A percentile compares a stretch with the other conserved stretches of the same genome.
These are phyloP conservation scores for Fusarium sp. DNA, from an alignment of 2,329 filamentous ascomycete species.

Conservation along the genomic window DNA sequence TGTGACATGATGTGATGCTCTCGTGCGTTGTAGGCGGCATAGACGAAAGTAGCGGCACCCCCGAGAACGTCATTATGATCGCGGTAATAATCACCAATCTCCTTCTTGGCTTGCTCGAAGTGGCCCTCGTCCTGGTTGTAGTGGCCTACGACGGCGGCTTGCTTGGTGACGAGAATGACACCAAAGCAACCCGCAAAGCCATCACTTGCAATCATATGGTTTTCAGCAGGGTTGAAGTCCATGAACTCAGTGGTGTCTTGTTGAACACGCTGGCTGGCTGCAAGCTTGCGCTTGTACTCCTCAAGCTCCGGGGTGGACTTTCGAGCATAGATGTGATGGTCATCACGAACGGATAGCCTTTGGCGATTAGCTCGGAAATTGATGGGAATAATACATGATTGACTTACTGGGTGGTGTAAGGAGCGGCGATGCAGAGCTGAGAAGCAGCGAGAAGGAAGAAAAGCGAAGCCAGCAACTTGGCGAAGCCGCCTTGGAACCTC, in stretches of 20 bases:
- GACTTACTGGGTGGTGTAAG: slow-evolving; percentile 1
- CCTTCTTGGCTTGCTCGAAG: not conserved
- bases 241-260: not conserved
- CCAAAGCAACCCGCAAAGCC: slow-evolving; percentile 10
- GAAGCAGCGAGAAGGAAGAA: not conserved
- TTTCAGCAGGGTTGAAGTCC: not conserved
- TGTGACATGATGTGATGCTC: not conserved
- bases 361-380: not conserved
- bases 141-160: slow-evolving; percentile 7
- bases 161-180: slow-evolving; percentile 7
- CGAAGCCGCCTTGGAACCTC: slow-evolving; percentile 1
- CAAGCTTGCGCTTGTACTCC: not conserved
- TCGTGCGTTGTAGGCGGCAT: not conserved
- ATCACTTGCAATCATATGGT: not conserved
- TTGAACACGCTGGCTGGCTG: not conserved
- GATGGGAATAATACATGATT: too few relatives aligned
- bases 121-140: not conserved
- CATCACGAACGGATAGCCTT: slow-evolving; percentile 7
- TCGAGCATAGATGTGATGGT: not conserved
- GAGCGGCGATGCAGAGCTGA: slow-evolving; percentile 14
- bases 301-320: not conserved
- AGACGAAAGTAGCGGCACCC: not conserved
- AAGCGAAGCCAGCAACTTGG: slow-evolving; percentile 1
- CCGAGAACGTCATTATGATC: slow-evolving; percentile 1
- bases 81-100: not conserved